A percentile compares a stretch with the other conserved stretches of the same genome.
Evolutionary conservation across 2,329 filamentous ascomycete genomes (phyloP).

Genomic region (Sporothrix protearum): DNA sequence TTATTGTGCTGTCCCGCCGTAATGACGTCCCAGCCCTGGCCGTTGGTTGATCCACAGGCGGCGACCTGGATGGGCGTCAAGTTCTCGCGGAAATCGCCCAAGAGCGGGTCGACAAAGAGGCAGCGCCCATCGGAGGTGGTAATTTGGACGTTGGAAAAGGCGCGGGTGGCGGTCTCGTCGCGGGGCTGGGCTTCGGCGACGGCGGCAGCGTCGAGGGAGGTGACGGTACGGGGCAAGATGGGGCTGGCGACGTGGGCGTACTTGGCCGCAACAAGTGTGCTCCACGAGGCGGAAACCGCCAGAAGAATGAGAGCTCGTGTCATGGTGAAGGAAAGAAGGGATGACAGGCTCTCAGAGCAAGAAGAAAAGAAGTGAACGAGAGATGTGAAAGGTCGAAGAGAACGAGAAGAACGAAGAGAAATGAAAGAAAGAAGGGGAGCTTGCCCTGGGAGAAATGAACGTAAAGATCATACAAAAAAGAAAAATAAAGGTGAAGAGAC

Average conservation of each 20-base stretch:
- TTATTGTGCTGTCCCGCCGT: constrained; percentile 52
- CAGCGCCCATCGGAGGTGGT: constrained; percentile 44
- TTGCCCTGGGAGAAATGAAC: constrained; percentile 35
- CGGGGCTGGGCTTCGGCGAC: constrained; percentile 46
- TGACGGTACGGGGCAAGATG: constrained; percentile 38
- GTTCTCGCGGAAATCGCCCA: constrained; percentile 48
- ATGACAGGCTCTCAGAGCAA: constrained; percentile 5
- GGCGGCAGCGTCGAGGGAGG: constrained; percentile 42
- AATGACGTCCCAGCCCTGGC: constrained; percentile 48
- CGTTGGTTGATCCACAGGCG: constrained; percentile 42
- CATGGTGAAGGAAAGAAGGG: neutral
- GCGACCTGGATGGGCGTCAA: constrained; percentile 46
- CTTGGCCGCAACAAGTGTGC: constrained; percentile 31
- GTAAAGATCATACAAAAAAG: constrained; percentile 24
- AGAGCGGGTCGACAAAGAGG: constrained; percentile 46
- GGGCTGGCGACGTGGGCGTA: neutral
- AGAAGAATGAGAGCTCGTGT: constrained; percentile 16
- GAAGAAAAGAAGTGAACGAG: neutral
- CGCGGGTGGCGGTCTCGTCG: constrained; percentile 44
- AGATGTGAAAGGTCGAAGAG: constrained; percentile 20
- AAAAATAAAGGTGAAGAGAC: constrained; percentile 27
- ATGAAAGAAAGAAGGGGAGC: constrained; percentile 30
- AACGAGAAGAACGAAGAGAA: constrained; percentile 1
- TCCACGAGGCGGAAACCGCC: constrained; percentile 22
- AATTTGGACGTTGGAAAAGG: constrained; percentile 45